These are phyloP conservation scores for Amanita polypyramis DNA, from an alignment of 768 basidiomycete genomes.

Conservation along the genomic window DNA sequence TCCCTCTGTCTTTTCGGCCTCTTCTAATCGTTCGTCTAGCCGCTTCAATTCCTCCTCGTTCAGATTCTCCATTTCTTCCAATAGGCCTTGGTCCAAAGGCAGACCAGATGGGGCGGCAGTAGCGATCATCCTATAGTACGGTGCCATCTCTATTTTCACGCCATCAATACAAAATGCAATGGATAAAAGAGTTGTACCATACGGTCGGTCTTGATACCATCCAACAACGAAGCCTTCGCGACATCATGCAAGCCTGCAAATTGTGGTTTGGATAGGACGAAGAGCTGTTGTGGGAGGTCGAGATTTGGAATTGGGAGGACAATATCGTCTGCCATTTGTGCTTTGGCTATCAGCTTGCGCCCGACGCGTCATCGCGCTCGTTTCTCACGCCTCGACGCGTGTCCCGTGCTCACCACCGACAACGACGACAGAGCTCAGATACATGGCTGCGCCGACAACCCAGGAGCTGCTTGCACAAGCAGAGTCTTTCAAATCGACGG, in stretches of 20 bases:
- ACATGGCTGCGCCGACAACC: constrained; percentile 19
- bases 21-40: constrained; percentile 69
- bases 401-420: constrained; percentile 11
- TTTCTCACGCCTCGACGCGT: constrained; percentile 25
- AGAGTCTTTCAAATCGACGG: constrained; percentile 27
- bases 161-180: background rate
- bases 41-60: constrained; percentile 66
- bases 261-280: constrained; percentile 53
- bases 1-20: constrained; percentile 85
- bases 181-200: constrained; percentile 19
- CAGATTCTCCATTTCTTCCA: constrained; percentile 50
- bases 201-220: constrained; percentile 76
- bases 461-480: constrained; percentile 49
- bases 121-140: constrained; percentile 63
- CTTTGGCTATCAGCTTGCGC: constrained; percentile 7
- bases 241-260: constrained; percentile 56
- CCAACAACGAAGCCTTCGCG: constrained; percentile 54
- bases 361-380: constrained; percentile 24
- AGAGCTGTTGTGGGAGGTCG: constrained; percentile 68
- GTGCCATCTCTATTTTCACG: constrained; percentile 64
- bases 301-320: constrained; percentile 86
- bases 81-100: constrained; percentile 38
- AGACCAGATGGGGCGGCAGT: constrained; percentile 36
- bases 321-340: constrained; percentile 70
- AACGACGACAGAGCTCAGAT: background rate